phyloP scores from a whole-genome alignment of 208 protist species.

The Acanthamoeba healyi region DNA sequence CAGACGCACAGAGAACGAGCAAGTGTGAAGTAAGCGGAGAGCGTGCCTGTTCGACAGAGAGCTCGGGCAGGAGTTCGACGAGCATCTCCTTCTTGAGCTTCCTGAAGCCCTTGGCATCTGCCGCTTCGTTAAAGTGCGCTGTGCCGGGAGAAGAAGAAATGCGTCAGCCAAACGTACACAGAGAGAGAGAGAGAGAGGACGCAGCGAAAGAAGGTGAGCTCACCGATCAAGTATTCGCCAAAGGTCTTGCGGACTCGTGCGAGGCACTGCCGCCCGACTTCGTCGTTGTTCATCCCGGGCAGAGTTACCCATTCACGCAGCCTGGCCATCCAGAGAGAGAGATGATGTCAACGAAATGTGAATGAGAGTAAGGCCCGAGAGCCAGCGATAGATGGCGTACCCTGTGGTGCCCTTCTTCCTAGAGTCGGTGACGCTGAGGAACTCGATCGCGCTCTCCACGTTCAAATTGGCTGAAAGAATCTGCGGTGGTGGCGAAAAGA shows the following conservation, averaged over 20 bases:
- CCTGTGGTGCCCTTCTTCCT: background rate
- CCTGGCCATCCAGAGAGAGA: background rate
- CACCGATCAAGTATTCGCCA: conserved; percentile 23
- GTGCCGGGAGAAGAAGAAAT: background rate
- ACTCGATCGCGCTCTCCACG: conserved; percentile 14
- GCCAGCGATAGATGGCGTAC: background rate
- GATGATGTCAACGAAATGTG: background rate
- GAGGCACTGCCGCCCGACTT: background rate
- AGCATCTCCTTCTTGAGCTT: conserved; percentile 12
- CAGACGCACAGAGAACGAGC: background rate
- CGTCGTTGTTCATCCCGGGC: conserved; percentile 6
- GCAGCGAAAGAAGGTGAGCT: background rate
- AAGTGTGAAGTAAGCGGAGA: background rate
- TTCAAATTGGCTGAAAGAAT: conserved; percentile 25
- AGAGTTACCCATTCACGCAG: background rate
- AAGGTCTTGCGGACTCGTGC: background rate
- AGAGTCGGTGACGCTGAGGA: background rate
- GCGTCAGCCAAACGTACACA: background rate
- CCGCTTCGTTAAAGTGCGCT: conserved; percentile 23
- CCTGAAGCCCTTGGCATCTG: background rate
- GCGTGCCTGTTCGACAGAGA: background rate
- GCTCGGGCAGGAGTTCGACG: conserved; percentile 1
- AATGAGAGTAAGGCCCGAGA: background rate
- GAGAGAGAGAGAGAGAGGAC: background rate
- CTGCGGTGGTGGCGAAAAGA: background rate